phyloP scores from a whole-genome alignment of 1,284 basidiomycete species.

The Cryptococcus sp. region DNA sequence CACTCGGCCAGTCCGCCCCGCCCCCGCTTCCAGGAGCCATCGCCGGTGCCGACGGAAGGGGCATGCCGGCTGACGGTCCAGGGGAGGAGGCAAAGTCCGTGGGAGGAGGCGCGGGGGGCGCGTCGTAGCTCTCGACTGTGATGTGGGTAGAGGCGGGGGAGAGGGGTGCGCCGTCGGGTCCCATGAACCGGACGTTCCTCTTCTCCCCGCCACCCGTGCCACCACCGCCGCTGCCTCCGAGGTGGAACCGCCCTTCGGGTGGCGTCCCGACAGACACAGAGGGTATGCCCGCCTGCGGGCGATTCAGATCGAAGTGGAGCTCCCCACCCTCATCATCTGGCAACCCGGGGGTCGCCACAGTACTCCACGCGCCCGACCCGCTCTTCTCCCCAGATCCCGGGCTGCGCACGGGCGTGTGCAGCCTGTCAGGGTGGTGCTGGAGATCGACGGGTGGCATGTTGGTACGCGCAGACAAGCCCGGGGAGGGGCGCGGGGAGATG shows the following conservation, averaged over 20 bases:
- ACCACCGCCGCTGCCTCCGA: slow-evolving; percentile 1
- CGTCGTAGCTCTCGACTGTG: slow-evolving; percentile 36
- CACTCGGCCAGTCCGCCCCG: slow-evolving; percentile 6
- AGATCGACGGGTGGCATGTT: slow-evolving; percentile 19
- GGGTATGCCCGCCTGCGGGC: slow-evolving; percentile 5
- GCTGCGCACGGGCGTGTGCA: slow-evolving; percentile 9
- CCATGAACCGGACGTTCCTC: slow-evolving; percentile 46
- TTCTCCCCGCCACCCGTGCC: slow-evolving; percentile 18
- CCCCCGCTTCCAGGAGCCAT: slow-evolving; percentile 4
- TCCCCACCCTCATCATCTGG: slow-evolving; percentile 28
- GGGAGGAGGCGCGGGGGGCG: slow-evolving; percentile 44
- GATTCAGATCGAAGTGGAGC: slow-evolving; percentile 20
- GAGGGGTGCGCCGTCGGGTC: slow-evolving; percentile 48
- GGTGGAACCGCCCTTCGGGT: slow-evolving; percentile 1
- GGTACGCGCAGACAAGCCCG: slow-evolving; percentile 6
- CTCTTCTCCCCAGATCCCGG: neutral
- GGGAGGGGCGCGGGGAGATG: slow-evolving; percentile 21
- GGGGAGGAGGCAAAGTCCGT: slow-evolving; percentile 27
- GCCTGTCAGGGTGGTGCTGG: neutral
- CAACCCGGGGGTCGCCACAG: slow-evolving; percentile 46
- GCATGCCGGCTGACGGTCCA: neutral
- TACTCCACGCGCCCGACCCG: slow-evolving; percentile 41
- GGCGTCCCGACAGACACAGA: slow-evolving; percentile 16
- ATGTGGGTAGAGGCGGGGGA: slow-evolving; percentile 37
- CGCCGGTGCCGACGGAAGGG: slow-evolving; percentile 11